Conservation (phyloP, 257 asterid species). For the Ilex aquifolium region DNA sequence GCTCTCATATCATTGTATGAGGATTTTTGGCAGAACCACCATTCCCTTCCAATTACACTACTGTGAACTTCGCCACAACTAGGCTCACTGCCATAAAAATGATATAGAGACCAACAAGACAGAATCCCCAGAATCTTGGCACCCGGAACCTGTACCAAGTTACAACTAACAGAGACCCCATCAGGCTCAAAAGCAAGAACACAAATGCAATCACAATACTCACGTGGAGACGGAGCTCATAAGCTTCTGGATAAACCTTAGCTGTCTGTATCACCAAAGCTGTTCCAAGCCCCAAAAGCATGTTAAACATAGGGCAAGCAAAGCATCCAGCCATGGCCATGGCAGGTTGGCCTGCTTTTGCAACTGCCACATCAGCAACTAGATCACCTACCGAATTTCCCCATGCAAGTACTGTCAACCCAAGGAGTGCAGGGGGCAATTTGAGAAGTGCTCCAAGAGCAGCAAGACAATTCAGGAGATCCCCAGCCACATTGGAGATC, state of each 20-base stretch:
- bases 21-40: neutral
- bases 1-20: neutral
- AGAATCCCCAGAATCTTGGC: constrained; percentile 95
- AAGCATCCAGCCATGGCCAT: constrained; percentile 99
- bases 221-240: constrained; percentile 70
- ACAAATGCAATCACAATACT: constrained; percentile 88
- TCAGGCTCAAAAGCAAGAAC: constrained; percentile 83
- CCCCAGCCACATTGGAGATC: constrained; percentile 91
- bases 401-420: constrained; percentile 94
- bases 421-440: constrained; percentile 75
- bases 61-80: constrained; percentile 57
- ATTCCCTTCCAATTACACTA: constrained; percentile 21
- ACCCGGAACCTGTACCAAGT: constrained; percentile 89
- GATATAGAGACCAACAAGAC: constrained; percentile 80
- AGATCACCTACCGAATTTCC: constrained; percentile 95
- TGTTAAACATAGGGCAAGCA: constrained; percentile 96
- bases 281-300: constrained; percentile 93
- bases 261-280: constrained; percentile 79
- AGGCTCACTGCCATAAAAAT: constrained; percentile 62
- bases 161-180: constrained; percentile 89
- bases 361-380: constrained; percentile 93
- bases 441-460: constrained; percentile 63
- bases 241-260: constrained; percentile 67
- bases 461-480: constrained; percentile 83
- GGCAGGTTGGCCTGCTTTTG: constrained; percentile 95